Base-by-base conservation (phyloP, 1,284 basidiomycete genomes). In the Moesziomyces sp. region DNA sequence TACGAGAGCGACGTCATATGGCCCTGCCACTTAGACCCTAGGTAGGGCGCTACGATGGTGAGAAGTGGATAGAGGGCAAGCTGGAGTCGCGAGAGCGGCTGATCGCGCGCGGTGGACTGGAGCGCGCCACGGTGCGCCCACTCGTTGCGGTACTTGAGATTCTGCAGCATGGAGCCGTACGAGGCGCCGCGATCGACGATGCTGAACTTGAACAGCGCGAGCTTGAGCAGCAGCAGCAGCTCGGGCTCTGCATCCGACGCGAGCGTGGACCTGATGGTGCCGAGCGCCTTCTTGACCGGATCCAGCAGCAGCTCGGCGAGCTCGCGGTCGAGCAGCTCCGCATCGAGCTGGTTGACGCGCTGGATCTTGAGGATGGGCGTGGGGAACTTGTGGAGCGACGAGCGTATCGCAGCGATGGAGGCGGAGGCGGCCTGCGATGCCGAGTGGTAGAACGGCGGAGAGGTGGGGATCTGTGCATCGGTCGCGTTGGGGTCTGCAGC, bases 131-230 rank as follows among this genome's bases (percentile, higher is more conserved):
- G 58, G 57, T 84, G 81, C 6, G 76, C 78, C 74, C 75, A 79
- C 57, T 85, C 84, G 69, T 85, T 82, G 6, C 85, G 75, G 60
- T 87, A 85, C 26, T 85, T 85, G 35, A 99, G 87, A 67, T 94
- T 94, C 85, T 98, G 95, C 6, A 99, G 87, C 81, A 90, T 91
- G 13, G 94, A 91, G 40, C 96, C 96, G 78, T 98, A 98, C 51
- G 91, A 94, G 18, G 93, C 90, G 7, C 91, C 90, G 0, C 87
- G 87, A 74, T 92, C 89, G 90, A 91, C 93, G 19, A 96, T 86
- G 3, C 93, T 93, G 74, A 93, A 88, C 78, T 92, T 92, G 86
- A 95, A 94, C 9, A 98, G 87, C 2, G 88, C 86, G 0, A 94
- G 85, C 81, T 91, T 90, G 50, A 97, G 88, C 52, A 93, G 75